phyloP scores from a whole-genome alignment of 1,139 yeast genomes.

The Candida labiduridarum region DNA sequence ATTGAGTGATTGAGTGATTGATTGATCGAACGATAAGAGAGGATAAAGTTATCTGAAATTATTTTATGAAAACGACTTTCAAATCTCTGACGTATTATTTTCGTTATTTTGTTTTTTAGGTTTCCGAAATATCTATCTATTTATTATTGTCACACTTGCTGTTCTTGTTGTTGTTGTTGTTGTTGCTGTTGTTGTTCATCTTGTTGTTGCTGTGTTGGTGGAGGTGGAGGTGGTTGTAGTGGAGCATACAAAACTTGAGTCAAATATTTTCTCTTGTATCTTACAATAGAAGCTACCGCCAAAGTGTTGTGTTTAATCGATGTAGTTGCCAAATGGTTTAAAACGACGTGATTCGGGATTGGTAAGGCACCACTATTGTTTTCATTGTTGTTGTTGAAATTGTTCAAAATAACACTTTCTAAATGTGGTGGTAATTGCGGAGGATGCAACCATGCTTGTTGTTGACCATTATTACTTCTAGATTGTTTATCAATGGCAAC shows the following conservation, averaged over 20 bases:
- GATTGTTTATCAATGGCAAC: constrained; percentile 73
- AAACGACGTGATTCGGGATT: constrained; percentile 51
- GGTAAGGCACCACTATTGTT: constrained; percentile 54
- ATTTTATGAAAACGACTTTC: neutral
- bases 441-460: constrained; percentile 68
- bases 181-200: neutral
- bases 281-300: constrained; percentile 51
- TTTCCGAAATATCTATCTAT: neutral
- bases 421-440: constrained; percentile 56
- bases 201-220: neutral
- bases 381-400: constrained; percentile 50
- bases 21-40: too few species aligned
- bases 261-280: constrained; percentile 51
- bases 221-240: constrained; percentile 30
- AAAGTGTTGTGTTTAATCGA: constrained; percentile 51
- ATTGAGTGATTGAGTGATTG: too few species aligned
- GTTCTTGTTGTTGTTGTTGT: neutral
- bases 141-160: constrained; percentile 4
- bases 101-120: neutral
- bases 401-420: constrained; percentile 49
- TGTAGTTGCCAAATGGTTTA: constrained; percentile 50
- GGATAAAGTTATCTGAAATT: too few species aligned
- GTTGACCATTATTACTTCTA: constrained; percentile 60
- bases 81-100: neutral
- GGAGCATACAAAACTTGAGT: constrained; percentile 55